Evolutionary conservation across 2,329 filamentous ascomycete genomes (phyloP).

Genomic region (Keithomyces neogunnii): DNA sequence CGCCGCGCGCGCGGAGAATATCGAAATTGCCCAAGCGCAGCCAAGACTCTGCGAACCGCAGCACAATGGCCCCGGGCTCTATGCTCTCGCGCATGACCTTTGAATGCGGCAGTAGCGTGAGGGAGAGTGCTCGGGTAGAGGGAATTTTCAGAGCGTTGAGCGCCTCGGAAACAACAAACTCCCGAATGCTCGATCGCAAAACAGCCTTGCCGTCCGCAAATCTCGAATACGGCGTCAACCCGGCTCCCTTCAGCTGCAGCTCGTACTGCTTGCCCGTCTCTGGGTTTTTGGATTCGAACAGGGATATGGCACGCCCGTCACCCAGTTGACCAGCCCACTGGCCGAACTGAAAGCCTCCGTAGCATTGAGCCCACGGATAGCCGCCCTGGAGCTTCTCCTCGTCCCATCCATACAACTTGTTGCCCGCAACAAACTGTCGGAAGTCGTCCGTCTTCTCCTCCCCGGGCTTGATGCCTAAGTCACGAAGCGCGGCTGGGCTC

Average conservation of each 20-base stretch:
- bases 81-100: conserved; percentile 69
- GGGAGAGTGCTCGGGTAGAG: conserved; percentile 74
- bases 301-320: conserved; percentile 85
- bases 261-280: conserved; percentile 69
- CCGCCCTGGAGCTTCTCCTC: conserved; percentile 57
- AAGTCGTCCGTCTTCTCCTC: conserved; percentile 70
- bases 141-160: conserved; percentile 81
- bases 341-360: conserved; percentile 75
- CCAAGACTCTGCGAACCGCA: conserved; percentile 87
- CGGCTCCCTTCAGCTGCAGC: conserved; percentile 89
- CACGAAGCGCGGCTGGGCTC: conserved; percentile 67
- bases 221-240: conserved; percentile 85
- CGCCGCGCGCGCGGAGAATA: conserved; percentile 72
- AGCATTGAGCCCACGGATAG: conserved; percentile 98
- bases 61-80: conserved; percentile 88
- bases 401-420: conserved; percentile 72
- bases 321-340: conserved; percentile 94
- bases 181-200: conserved; percentile 81
- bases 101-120: conserved; percentile 66
- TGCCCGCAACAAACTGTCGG: conserved; percentile 68
- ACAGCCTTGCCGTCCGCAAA: conserved; percentile 97
- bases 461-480: conserved; percentile 65
- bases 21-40: conserved; percentile 93
- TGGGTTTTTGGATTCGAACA: conserved; percentile 83
- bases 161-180: conserved; percentile 87